A percentile compares a stretch with the other conserved stretches of the same genome.
Conservation (phyloP, 2,329 filamentous ascomycete species). For the Xylaria sp. region DNA sequence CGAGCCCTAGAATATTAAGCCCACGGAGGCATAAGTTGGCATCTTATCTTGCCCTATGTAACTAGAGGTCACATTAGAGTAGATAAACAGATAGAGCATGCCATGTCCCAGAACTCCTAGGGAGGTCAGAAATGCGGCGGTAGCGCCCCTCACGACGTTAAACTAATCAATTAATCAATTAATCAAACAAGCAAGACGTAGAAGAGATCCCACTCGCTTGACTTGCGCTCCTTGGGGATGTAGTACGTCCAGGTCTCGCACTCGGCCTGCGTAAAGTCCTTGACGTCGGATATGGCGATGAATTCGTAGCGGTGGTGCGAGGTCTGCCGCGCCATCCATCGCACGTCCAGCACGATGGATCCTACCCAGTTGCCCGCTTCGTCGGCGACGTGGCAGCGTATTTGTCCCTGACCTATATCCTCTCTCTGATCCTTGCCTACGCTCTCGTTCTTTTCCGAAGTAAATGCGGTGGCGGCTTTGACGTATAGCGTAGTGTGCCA, state of each 20-base stretch:
- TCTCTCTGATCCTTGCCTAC: neutral
- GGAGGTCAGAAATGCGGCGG: too few relatives aligned
- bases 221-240: constrained; percentile 41
- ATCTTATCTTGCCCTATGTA: too few relatives aligned
- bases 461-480: constrained; percentile 24
- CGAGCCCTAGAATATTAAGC: too few relatives aligned
- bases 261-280: constrained; percentile 41
- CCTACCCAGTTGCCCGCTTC: constrained; percentile 42
- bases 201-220: constrained; percentile 44
- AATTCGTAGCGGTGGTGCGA: constrained; percentile 14
- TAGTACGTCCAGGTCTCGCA: constrained; percentile 44
- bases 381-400: constrained; percentile 39
- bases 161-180: too few relatives aligned
- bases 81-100: too few relatives aligned
- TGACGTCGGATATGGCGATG: constrained; percentile 45
- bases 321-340: constrained; percentile 26
- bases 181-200: constrained; percentile 42
- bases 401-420: constrained; percentile 4
- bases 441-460: neutral
- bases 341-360: constrained; percentile 36
- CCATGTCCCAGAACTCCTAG: too few relatives aligned
- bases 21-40: too few relatives aligned
- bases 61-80: too few relatives aligned
- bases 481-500: constrained; percentile 30
- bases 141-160: too few relatives aligned